Percentiles rank a stretch among this genome's conserved stretches.
Evolutionary conservation across 1,284 basidiomycete species (phyloP).

Genomic region (Cryptococcus sp.): DNA sequence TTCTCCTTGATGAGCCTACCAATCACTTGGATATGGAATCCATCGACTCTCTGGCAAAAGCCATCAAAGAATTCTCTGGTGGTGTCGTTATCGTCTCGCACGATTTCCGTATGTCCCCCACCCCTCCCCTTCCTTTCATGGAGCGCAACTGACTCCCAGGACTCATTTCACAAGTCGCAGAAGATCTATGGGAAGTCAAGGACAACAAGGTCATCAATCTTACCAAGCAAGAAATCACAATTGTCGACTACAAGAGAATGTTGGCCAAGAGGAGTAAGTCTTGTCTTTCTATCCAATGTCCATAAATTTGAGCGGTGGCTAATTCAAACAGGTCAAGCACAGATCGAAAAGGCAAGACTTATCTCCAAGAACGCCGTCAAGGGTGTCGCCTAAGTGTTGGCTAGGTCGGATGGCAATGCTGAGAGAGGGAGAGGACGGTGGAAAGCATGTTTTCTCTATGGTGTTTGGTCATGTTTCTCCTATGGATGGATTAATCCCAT

Average conservation of each 20-base stretch:
- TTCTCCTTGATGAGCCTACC: conserved; percentile 65
- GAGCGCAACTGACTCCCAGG: conserved; percentile 53
- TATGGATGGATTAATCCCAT: too few relatives aligned
- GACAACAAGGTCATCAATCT: conserved; percentile 90
- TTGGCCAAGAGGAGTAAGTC: conserved; percentile 46
- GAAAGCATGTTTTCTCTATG: too few relatives aligned
- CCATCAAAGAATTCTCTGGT: conserved; percentile 96
- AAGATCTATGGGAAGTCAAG: conserved; percentile 98
- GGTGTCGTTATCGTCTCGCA: conserved; percentile 97
- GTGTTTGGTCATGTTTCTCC: too few relatives aligned
- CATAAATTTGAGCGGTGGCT: too few relatives aligned
- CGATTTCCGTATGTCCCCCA: conserved; percentile 73
- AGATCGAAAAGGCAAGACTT: conserved; percentile 87
- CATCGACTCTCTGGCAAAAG: conserved; percentile 88
- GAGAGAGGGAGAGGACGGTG: too few relatives aligned
- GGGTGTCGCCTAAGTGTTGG: conserved; percentile 48
- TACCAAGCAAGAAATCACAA: conserved; percentile 79
- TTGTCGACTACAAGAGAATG: conserved; percentile 80
- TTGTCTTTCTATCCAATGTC: too few relatives aligned
- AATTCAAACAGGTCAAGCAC: conserved; percentile 38
- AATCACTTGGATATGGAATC: conserved; percentile 61
- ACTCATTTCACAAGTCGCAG: conserved; percentile 89
- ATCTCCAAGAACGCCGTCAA: conserved; percentile 66
- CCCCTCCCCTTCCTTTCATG: too few relatives aligned
- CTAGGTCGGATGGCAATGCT: too few relatives aligned